Conservation (phyloP, 176 grass and related monocot species). For the Areca catechu region DNA sequence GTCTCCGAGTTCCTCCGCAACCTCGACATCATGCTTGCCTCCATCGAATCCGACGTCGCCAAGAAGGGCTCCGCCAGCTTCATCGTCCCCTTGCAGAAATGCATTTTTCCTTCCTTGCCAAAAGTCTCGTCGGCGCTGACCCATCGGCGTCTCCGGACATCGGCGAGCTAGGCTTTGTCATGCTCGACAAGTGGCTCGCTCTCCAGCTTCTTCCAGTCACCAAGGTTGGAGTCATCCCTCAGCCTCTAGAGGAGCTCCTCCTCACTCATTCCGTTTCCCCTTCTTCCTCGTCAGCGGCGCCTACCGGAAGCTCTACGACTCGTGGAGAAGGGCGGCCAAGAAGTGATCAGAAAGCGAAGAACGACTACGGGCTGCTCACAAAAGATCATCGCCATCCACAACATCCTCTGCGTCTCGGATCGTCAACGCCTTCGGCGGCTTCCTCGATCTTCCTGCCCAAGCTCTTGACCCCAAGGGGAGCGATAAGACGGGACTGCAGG, state of each 20-base stretch:
- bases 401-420: slow-evolving; percentile 85
- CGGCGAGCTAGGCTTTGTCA: slow-evolving; percentile 19
- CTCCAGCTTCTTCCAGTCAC: slow-evolving; percentile 60
- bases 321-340: slow-evolving; percentile 43
- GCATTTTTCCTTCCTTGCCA: slow-evolving; percentile 64
- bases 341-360: slow-evolving; percentile 23
- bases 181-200: slow-evolving; percentile 73
- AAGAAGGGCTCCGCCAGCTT: slow-evolving; percentile 22
- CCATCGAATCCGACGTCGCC: slow-evolving; percentile 36
- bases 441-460: slow-evolving; percentile 56
- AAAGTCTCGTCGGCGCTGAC: slow-evolving; percentile 51
- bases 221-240: slow-evolving; percentile 36
- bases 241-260: slow-evolving; percentile 77
- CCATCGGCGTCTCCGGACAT: slow-evolving; percentile 25
- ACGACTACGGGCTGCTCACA: slow-evolving; percentile 28
- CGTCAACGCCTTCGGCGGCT: slow-evolving; percentile 87
- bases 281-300: slow-evolving; percentile 33
- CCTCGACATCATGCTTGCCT: slow-evolving; percentile 36
- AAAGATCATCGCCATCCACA: slow-evolving; percentile 61
- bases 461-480: slow-evolving; percentile 35
- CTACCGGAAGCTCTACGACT: slow-evolving; percentile 58
- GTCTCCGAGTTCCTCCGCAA: slow-evolving; percentile 30
- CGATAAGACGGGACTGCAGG: slow-evolving; percentile 20
- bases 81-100: slow-evolving; percentile 45
- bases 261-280: slow-evolving; percentile 73